phyloP scores from a whole-genome alignment of 108 stramenopile genomes.

The Cyclotella atomus region DNA sequence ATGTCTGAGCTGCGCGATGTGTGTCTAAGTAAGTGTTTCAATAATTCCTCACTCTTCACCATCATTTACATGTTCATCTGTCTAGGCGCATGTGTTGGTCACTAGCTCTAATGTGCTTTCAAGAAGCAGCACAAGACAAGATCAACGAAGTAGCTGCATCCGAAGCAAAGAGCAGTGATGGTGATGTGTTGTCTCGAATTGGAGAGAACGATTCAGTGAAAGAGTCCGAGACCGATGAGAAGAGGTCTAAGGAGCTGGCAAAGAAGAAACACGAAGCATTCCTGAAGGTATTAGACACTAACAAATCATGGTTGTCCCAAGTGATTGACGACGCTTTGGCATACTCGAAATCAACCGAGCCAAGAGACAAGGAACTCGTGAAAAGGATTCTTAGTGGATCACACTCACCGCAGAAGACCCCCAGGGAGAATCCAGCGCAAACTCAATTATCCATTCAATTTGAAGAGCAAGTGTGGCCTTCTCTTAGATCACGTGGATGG shows the following conservation, averaged over 20 bases:
- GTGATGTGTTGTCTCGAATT: conserved; percentile 40
- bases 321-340: conserved; percentile 57
- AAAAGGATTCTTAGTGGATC: conserved; percentile 29
- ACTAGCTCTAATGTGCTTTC: conserved; percentile 54
- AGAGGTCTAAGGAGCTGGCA: not conserved
- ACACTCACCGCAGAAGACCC: conserved; percentile 2
- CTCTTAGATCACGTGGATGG: conserved; percentile 76
- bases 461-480: conserved; percentile 62
- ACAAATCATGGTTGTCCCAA: conserved; percentile 48
- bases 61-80: not conserved
- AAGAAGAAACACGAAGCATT: conserved; percentile 27
- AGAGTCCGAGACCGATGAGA: not conserved
- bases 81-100: conserved; percentile 74
- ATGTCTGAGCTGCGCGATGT: not conserved
- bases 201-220: conserved; percentile 10
- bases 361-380: conserved; percentile 28
- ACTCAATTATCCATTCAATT: conserved; percentile 28
- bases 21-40: too few relatives aligned
- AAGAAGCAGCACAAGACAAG: conserved; percentile 68
- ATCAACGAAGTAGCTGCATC: conserved; percentile 36
- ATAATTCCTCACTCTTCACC: not conserved
- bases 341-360: conserved; percentile 46
- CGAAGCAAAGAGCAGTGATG: conserved; percentile 34
- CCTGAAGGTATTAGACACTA: conserved; percentile 22
- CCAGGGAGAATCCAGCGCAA: conserved; percentile 21